A percentile compares a stretch with the other conserved stretches of the same genome.
These are phyloP conservation scores for Aspergillus sp. DNA, from an alignment of 2,329 filamentous ascomycete genomes.

Conservation along the genomic window DNA sequence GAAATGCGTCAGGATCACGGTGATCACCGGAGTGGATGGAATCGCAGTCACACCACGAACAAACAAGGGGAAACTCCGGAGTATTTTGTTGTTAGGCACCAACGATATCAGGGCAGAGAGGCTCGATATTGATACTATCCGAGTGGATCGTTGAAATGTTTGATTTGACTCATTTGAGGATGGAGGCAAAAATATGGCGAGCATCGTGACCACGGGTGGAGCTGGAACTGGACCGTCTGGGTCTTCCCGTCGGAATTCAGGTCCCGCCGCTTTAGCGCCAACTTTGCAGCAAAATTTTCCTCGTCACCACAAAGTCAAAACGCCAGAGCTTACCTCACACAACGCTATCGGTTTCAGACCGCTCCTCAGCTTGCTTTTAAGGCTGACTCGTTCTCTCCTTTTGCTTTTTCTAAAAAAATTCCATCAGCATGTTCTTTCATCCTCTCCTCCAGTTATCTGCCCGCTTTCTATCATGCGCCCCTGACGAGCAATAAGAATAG, in stretches of 20 bases:
- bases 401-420: conserved; percentile 1
- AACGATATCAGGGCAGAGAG: not conserved
- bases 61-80: not conserved
- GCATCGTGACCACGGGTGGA: not conserved
- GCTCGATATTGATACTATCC: no score
- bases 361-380: conserved; percentile 10
- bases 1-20: not conserved
- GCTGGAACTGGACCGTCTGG: not conserved
- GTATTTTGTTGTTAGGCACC: not conserved
- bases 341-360: not conserved
- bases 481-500: conserved; percentile 17
- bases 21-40: not conserved
- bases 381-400: conserved; percentile 3
- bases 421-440: conserved; percentile 13
- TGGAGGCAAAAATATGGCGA: not conserved
- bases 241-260: conserved; percentile 1
- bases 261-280: conserved; percentile 6
- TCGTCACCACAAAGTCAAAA: conserved; percentile 1
- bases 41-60: not conserved
- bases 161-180: no score
- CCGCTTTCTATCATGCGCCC: conserved; percentile 21
- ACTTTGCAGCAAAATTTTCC: conserved; percentile 14
- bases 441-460: conserved; percentile 21
- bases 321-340: conserved; percentile 16
- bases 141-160: not conserved